phyloP scores from a whole-genome alignment of 176 grass and related monocot species.

The Paspalum notatum region DNA sequence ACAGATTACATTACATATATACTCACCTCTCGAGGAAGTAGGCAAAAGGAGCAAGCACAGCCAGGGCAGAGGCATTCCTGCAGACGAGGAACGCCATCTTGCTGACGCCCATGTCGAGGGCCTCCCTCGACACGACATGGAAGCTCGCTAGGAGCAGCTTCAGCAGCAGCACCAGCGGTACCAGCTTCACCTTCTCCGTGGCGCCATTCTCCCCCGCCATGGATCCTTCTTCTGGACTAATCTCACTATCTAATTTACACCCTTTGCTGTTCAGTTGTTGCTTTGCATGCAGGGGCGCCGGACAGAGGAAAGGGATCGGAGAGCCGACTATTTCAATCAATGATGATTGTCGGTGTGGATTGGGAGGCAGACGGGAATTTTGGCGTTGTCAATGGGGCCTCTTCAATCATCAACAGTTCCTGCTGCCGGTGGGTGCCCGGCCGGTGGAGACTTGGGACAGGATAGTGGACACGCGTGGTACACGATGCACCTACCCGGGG shows the following conservation, averaged over 20 bases:
- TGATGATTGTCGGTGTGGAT: not conserved
- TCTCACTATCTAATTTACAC: not conserved
- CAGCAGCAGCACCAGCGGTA: conserved; percentile 17
- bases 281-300: too few relatives aligned
- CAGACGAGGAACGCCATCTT: conserved; percentile 62
- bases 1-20: not conserved
- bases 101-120: conserved; percentile 66
- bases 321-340: not conserved
- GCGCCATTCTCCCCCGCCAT: not conserved
- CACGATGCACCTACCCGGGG: too few relatives aligned
- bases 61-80: conserved; percentile 60
- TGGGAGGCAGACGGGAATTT: not conserved
- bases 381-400: not conserved
- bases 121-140: conserved; percentile 62
- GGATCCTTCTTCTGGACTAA: not conserved
- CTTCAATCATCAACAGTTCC: not conserved
- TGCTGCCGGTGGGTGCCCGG: too few relatives aligned
- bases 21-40: conserved; percentile 74
- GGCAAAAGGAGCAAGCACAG: conserved; percentile 59
- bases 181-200: conserved; percentile 23
- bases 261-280: not conserved
- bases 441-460: too few relatives aligned
- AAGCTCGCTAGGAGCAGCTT: conserved; percentile 57
- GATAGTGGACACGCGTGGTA: too few relatives aligned
- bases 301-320: not conserved